phyloP scores from a whole-genome alignment of 202 grass and related monocot genomes.

The Bolboschoenoplectus hybrid region DNA sequence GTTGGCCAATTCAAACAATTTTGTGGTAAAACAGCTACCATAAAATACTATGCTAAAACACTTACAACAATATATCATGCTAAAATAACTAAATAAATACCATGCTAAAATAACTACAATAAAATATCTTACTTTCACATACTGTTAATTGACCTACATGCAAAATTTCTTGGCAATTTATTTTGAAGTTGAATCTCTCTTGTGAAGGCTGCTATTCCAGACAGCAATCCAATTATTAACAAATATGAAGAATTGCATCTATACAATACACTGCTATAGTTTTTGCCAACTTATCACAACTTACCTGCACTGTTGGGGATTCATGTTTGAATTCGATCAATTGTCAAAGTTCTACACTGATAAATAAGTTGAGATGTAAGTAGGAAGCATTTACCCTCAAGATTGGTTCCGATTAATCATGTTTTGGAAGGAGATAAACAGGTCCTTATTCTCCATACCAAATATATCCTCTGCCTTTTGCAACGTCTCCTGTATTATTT shows the following conservation, averaged over 20 bases:
- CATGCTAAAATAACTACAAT: slow-evolving; percentile 24
- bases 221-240: slow-evolving; percentile 26
- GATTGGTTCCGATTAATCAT: slow-evolving; percentile 76
- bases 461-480: slow-evolving; percentile 87
- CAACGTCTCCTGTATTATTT: slow-evolving; percentile 71
- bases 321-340: background rate
- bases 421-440: slow-evolving; percentile 79
- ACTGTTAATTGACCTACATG: slow-evolving; percentile 14
- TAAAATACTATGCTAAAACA: background rate
- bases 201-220: background rate
- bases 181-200: slow-evolving; percentile 3
- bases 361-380: slow-evolving; percentile 17
- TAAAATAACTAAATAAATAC: background rate
- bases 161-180: slow-evolving; percentile 20
- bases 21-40: background rate
- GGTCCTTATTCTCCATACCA: slow-evolving; percentile 81
- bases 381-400: slow-evolving; percentile 37
- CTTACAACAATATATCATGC: background rate
- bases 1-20: background rate
- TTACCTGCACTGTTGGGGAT: background rate
- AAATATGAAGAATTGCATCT: slow-evolving; percentile 28
- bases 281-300: background rate
- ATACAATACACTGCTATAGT: slow-evolving; percentile 19
- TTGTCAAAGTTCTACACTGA: background rate
- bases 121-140: background rate